Evolutionary conservation across 2,329 filamentous ascomycete species (phyloP).

Genomic region (Xylogone sp.): DNA sequence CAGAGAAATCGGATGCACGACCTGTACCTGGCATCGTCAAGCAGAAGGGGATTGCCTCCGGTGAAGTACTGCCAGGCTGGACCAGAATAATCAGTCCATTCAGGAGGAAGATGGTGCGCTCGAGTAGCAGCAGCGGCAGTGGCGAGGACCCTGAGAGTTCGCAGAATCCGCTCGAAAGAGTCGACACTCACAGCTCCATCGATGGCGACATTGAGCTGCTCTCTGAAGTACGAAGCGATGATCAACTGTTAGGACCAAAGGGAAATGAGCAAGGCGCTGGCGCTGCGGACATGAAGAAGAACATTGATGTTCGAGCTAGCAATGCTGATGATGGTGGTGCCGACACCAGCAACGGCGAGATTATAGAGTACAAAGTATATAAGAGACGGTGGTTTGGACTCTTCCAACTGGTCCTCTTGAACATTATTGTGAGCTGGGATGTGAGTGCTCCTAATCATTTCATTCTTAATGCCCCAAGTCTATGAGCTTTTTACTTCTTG

Average conservation of each 20-base stretch:
- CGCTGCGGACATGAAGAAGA: not conserved
- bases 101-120: not conserved
- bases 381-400: slow-evolving; percentile 88
- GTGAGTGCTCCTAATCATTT: slow-evolving; percentile 56
- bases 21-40: not conserved
- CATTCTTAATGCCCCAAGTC: too few species aligned
- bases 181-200: not conserved
- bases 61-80: not conserved
- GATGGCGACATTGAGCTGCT: slow-evolving; percentile 18
- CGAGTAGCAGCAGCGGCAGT: not conserved
- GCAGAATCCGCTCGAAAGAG: slow-evolving; percentile 5
- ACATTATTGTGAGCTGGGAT: slow-evolving; percentile 93
- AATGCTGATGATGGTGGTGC: slow-evolving; percentile 1
- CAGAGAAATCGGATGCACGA: not conserved
- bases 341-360: slow-evolving; percentile 1
- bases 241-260: slow-evolving; percentile 20
- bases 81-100: not conserved
- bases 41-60: not conserved
- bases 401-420: slow-evolving; percentile 77
- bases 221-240: slow-evolving; percentile 24
- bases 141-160: slow-evolving; percentile 6
- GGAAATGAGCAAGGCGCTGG: slow-evolving; percentile 11
- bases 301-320: not conserved
- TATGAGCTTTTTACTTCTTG: too few species aligned
- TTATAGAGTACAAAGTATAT: slow-evolving; percentile 55